Evolutionary conservation across 2,329 filamentous ascomycete genomes (phyloP).

Genomic region (Beauveria scarabaeidicola): DNA sequence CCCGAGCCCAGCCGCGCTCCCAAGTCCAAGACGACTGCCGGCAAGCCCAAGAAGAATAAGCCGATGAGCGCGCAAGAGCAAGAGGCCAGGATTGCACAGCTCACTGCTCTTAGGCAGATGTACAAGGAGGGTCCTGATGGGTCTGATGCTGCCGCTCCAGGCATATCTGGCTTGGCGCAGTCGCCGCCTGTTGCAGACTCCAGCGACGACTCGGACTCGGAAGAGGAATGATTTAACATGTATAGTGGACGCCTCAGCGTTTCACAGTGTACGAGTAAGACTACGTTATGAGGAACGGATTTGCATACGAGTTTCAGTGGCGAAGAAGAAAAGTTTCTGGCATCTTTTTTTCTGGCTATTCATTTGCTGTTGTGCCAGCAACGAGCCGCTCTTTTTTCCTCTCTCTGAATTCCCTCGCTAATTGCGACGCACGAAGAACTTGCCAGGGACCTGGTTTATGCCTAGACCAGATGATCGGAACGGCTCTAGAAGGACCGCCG

Average conservation of each 20-base stretch:
- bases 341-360: not conserved
- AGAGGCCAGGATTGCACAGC: constrained; percentile 53
- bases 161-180: constrained; percentile 15
- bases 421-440: not conserved
- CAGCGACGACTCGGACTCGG: constrained; percentile 39
- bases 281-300: constrained; percentile 7
- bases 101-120: constrained; percentile 44
- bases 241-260: not conserved
- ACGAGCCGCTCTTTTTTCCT: not conserved
- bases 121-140: constrained; percentile 28
- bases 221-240: constrained; percentile 32
- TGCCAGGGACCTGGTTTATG: not conserved
- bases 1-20: constrained; percentile 23
- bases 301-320: constrained; percentile 4
- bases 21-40: constrained; percentile 24
- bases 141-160: constrained; percentile 18
- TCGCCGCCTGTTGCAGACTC: constrained; percentile 25
- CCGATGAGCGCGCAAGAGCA: constrained; percentile 66
- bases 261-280: constrained; percentile 9
- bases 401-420: not conserved
- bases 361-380: not conserved
- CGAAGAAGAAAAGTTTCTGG: not conserved
- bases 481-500: constrained; percentile 1
- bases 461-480: not conserved
- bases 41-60: constrained; percentile 64